A percentile compares a stretch with the other conserved stretches of the same genome.
These are phyloP conservation scores for Populus tremula DNA, from an alignment of 345 rosid species.

Conservation along the genomic window DNA sequence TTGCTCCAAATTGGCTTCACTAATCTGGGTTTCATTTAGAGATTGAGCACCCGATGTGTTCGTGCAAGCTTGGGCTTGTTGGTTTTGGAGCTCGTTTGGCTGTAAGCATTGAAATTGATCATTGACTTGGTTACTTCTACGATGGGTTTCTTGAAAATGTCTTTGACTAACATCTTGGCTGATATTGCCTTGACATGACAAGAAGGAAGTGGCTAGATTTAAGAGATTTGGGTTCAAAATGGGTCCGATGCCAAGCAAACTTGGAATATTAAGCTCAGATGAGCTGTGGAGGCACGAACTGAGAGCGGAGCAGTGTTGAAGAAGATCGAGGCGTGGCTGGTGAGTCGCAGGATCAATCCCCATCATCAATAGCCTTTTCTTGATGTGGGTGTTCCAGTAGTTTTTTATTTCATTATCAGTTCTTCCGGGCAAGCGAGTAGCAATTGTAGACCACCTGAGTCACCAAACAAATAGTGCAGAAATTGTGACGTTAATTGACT, in stretches of 20 bases:
- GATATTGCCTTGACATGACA: slow-evolving; percentile 21
- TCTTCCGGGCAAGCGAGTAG: slow-evolving; percentile 75
- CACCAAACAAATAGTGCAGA: not conserved
- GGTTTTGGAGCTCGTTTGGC: slow-evolving; percentile 14
- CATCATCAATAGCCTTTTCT: slow-evolving; percentile 62
- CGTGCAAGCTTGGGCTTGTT: slow-evolving; percentile 23
- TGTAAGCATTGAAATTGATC: slow-evolving; percentile 22
- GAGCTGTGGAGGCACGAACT: slow-evolving; percentile 21
- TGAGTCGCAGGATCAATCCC: slow-evolving; percentile 91
- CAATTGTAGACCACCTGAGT: slow-evolving; percentile 85
- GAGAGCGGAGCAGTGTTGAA: slow-evolving; percentile 26
- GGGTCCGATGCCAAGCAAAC: slow-evolving; percentile 32
- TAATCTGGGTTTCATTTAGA: slow-evolving; percentile 13
- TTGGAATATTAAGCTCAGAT: slow-evolving; percentile 33
- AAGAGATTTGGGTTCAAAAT: slow-evolving; percentile 24
- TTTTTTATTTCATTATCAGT: slow-evolving; percentile 90
- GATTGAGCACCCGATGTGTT: not conserved
- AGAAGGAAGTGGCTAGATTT: slow-evolving; percentile 21
- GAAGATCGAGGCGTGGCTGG: slow-evolving; percentile 55
- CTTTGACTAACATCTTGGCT: slow-evolving; percentile 4
- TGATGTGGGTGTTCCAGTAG: slow-evolving; percentile 87
- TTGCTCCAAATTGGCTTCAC: slow-evolving; percentile 24
- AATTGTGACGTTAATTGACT: not conserved
- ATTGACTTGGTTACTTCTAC: slow-evolving; percentile 16
- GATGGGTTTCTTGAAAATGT: slow-evolving; percentile 13